Percentiles rank a stretch among this genome's conserved stretches.
Evolutionary conservation across 2,329 filamentous ascomycete genomes (phyloP).

Genomic region (Trichoderma guizhouense): DNA sequence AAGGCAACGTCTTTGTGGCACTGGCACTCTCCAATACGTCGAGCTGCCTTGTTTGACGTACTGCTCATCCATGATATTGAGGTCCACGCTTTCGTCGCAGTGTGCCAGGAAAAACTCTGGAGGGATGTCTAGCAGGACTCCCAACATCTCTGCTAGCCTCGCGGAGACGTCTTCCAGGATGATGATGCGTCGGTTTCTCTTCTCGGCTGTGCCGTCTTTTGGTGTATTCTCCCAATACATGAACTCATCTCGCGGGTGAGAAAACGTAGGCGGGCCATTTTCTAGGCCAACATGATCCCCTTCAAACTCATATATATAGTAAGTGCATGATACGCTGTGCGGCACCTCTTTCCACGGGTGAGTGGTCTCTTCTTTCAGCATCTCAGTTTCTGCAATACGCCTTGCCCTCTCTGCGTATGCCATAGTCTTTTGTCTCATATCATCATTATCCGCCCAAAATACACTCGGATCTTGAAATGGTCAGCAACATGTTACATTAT

Average conservation of each 20-base stretch:
- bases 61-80: background rate
- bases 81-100: background rate
- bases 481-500: background rate
- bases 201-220: background rate
- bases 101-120: background rate
- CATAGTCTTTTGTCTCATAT: background rate
- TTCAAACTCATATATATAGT: background rate
- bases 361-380: background rate
- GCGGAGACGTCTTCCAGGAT: background rate
- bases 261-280: background rate
- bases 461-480: background rate
- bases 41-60: background rate
- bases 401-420: background rate
- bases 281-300: background rate
- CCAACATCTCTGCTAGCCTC: background rate
- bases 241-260: background rate
- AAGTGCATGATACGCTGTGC: background rate
- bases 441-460: background rate
- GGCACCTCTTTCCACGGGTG: background rate
- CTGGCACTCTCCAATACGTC: background rate
- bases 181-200: background rate
- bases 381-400: background rate
- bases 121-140: background rate
- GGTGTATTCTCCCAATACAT: background rate
- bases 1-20: background rate